Evolutionary conservation across 108 stramenopile genomes (phyloP).

Genomic region (Stephanodiscus minutulus): DNA sequence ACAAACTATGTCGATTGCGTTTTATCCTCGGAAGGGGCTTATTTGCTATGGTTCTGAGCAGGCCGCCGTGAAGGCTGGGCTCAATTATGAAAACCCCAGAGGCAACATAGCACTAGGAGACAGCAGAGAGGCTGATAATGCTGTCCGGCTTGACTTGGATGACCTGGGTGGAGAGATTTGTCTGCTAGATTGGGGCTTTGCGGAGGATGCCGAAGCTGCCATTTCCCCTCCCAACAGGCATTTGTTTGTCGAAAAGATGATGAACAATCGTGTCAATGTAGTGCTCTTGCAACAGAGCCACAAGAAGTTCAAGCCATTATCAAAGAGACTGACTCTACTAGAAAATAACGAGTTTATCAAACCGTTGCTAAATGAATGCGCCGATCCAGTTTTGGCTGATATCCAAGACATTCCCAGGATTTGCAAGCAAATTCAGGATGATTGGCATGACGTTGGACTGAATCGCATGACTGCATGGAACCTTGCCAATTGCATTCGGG

Average conservation of each 20-base stretch:
- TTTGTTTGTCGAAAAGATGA: slow-evolving; percentile 29
- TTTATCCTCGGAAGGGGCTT: slow-evolving; percentile 78
- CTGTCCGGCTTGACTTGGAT: slow-evolving; percentile 49
- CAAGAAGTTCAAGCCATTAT: slow-evolving; percentile 16
- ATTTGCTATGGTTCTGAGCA: slow-evolving; percentile 84
- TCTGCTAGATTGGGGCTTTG: slow-evolving; percentile 50
- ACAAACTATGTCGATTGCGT: slow-evolving; percentile 78
- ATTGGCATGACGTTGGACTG: slow-evolving; percentile 46
- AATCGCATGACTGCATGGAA: slow-evolving; percentile 61
- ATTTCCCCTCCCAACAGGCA: slow-evolving; percentile 50
- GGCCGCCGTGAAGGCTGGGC: slow-evolving; percentile 76
- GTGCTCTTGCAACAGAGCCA: slow-evolving; percentile 46
- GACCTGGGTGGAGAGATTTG: slow-evolving; percentile 53
- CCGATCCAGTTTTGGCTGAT: slow-evolving; percentile 47
- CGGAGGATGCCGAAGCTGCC: slow-evolving; percentile 29
- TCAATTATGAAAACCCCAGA: slow-evolving; percentile 50
- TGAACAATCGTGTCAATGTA: slow-evolving; percentile 46
- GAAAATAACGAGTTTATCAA: slow-evolving; percentile 57
- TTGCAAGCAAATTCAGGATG: slow-evolving; percentile 42
- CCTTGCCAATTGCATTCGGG: slow-evolving; percentile 47
- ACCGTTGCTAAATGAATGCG: slow-evolving; percentile 33
- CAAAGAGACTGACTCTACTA: slow-evolving; percentile 40
- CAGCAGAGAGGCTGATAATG: slow-evolving; percentile 33
- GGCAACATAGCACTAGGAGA: slow-evolving; percentile 27
- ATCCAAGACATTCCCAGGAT: slow-evolving; percentile 50